Percentiles rank a stretch among this genome's conserved stretches.
phyloP scores from a whole-genome alignment of 371 early-diverging fungal genomes.

The Mortierella sp. region DNA sequence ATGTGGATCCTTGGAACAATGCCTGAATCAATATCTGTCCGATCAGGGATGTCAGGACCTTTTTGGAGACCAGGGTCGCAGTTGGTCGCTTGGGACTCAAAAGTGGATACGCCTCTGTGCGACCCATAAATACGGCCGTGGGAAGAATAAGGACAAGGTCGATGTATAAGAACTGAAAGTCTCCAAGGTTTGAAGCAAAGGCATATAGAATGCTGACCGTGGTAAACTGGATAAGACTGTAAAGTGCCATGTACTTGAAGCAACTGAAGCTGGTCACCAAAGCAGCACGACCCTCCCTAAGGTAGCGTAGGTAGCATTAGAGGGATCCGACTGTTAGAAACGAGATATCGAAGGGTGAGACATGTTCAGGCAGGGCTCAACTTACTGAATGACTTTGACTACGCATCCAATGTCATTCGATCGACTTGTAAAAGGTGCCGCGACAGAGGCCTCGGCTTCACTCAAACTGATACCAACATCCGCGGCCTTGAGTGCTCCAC shows the following conservation, averaged over 20 bases:
- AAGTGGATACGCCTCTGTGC: conserved; percentile 79
- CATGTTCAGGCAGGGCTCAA: no score
- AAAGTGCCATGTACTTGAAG: conserved; percentile 97
- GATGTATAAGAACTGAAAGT: conserved; percentile 93
- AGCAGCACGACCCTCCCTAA: conserved; percentile 97
- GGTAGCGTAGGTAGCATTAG: no score
- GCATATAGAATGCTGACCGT: conserved; percentile 89
- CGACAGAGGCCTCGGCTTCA: conserved; percentile 97
- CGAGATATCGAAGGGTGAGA: no score
- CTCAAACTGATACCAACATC: conserved; percentile 98
- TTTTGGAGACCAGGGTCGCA: conserved; percentile 87
- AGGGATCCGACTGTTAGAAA: no score
- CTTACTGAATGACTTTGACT: conserved; percentile 84
- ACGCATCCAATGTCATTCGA: conserved; percentile 93
- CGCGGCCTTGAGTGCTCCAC: conserved; percentile 98
- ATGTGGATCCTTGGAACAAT: conserved; percentile 78
- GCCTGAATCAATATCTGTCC: conserved; percentile 88
- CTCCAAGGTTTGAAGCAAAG: conserved; percentile 88
- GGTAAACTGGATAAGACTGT: conserved; percentile 89
- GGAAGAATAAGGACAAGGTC: conserved; percentile 92
- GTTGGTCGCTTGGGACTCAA: conserved; percentile 88
- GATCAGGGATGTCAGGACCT: conserved; percentile 88
- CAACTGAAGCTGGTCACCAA: conserved; percentile 97
- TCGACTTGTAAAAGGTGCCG: conserved; percentile 96
- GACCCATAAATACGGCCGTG: conserved; percentile 87